Evolutionary conservation across 2,329 filamentous ascomycete species (phyloP), one percentile per base, ranked within the genome.

Genomic region (Cadophora luteo-olivacea): DNA sequence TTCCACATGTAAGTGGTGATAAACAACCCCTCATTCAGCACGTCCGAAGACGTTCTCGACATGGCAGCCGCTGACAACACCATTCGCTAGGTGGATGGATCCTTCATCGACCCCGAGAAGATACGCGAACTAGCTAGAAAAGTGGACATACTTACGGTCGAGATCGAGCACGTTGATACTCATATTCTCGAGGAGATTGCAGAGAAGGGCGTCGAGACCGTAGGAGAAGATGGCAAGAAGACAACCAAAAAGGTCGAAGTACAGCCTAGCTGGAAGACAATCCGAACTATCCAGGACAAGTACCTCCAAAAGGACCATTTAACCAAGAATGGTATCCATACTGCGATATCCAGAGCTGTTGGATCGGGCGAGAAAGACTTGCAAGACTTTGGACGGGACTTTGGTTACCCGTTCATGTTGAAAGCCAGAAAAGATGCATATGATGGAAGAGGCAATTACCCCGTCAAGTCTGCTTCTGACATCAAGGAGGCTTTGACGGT

Each of bases 141-240:
- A 41, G 93, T 90, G 75, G 92, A 97, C 78, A 88, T 97, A 19
- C 84, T 97, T 70, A 97, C 94, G 0, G 92, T 97, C 16, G 95
- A 98, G 81, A 97, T 97, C 72, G 95, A 98, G 83, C 95, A 97
- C 81, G 91, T 97, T 68, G 89, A 97, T 79, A 96, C 93, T n/a
- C 85, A 93, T 64, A 91, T 96, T 29, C 86, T 97, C 4, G 93
- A 97, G 80, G 92, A 97, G 77, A 89, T 97, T 67, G 88, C 87
- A 4, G 87, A 87, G 19, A 82, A 84, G 64, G 88, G 90, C 41
- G 88, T 91, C 4, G 81, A 87, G 70, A 82, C 89, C 25, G 80
- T 72, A 48, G 77, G 76, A n/a, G 74, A 77, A n/a, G 74, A 81
- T 69, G 81, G 81, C 33, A 77, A 79, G 45, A 79, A 75, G 57